phyloP scores from a whole-genome alignment of 805 yeast species.

The Blastobotrys americana region DNA sequence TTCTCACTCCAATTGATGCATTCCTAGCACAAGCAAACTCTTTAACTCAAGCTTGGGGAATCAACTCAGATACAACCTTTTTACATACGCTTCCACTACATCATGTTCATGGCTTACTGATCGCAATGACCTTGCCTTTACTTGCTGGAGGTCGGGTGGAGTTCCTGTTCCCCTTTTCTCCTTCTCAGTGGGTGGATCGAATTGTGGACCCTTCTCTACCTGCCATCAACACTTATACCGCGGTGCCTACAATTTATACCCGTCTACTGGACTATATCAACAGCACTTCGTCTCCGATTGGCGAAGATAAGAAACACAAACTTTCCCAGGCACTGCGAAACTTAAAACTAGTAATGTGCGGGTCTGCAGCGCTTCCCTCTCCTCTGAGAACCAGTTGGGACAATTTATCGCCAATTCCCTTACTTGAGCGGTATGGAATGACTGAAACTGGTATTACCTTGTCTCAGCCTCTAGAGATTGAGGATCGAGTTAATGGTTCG shows the following conservation, averaged over 20 bases:
- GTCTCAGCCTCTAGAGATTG: conserved; percentile 26
- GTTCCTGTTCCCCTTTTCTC: conserved; percentile 28
- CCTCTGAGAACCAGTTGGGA: conserved; percentile 29
- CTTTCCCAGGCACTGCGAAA: conserved; percentile 17
- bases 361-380: conserved; percentile 31
- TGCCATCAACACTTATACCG: conserved; percentile 28
- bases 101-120: conserved; percentile 31
- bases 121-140: conserved; percentile 28
- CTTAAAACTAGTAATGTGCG: conserved; percentile 27
- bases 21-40: conserved; percentile 29
- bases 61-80: conserved; percentile 21
- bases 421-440: conserved; percentile 32
- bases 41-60: conserved; percentile 28
- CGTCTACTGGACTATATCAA: conserved; percentile 21
- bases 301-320: conserved; percentile 14
- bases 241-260: conserved; percentile 32
- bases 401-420: conserved; percentile 23
- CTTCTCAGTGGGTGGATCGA: conserved; percentile 21
- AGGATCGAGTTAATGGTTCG: conserved; percentile 23
- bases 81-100: conserved; percentile 31
- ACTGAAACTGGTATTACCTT: conserved; percentile 33
- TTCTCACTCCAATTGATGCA: conserved; percentile 28
- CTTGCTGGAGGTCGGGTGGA: conserved; percentile 28
- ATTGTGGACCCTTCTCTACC: conserved; percentile 20
- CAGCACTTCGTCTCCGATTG: conserved; percentile 11